Conservation (phyloP, 208 protist genomes). For the Sergeia podlipaevii region DNA sequence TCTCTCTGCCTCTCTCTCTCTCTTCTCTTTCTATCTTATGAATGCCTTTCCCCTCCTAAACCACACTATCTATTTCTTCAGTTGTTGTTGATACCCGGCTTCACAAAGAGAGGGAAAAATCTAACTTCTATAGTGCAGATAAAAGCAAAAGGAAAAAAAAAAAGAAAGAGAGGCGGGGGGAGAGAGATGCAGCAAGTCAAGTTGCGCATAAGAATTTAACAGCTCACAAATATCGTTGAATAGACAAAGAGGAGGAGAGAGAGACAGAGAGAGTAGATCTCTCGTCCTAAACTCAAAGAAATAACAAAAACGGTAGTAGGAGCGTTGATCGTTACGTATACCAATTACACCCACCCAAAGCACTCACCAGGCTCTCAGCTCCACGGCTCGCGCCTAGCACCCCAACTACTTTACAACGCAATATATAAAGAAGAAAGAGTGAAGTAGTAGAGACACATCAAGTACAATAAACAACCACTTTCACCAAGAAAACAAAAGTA, state of each 20-base stretch:
- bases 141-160: constrained; percentile 7
- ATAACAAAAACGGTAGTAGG: too few relatives aligned
- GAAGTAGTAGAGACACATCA: not conserved
- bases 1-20: not conserved
- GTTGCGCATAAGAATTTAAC: not conserved
- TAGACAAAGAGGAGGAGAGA: not conserved
- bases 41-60: not conserved
- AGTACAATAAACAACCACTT: constrained; percentile 1
- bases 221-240: not conserved
- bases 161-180: not conserved
- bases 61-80: too few relatives aligned
- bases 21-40: not conserved
- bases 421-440: too few relatives aligned
- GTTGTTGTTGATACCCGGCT: too few relatives aligned
- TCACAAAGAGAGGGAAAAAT: too few relatives aligned
- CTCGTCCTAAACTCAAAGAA: too few relatives aligned
- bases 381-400: too few relatives aligned
- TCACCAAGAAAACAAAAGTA: constrained; percentile 2
- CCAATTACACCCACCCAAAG: not conserved
- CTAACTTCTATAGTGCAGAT: not conserved
- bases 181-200: not conserved
- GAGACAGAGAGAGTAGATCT: not conserved
- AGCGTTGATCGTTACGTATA: too few relatives aligned
- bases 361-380: too few relatives aligned
- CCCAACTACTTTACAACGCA: too few relatives aligned